Evolutionary conservation across 306 rosid genomes (phyloP).

Genomic region (Prunus padus): DNA sequence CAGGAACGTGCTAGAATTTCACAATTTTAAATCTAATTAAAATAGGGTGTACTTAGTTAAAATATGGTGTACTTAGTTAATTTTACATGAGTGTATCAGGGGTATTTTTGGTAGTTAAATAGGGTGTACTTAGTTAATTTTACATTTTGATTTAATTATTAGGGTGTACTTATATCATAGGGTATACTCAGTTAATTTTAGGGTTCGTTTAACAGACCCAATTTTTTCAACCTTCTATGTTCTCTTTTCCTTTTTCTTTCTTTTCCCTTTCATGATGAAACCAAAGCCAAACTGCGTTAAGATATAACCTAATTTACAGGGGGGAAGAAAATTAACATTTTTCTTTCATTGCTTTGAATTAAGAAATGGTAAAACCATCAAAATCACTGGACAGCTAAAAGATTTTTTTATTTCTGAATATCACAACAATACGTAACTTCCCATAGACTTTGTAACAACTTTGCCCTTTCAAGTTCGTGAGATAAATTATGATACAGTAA

Average conservation of each 20-base stretch:
- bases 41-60: too few species aligned
- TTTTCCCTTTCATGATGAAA: background rate
- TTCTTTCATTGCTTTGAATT: background rate
- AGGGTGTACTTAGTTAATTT: too few species aligned
- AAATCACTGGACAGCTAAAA: slow-evolving; percentile 6
- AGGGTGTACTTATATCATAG: too few species aligned
- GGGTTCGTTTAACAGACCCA: too few species aligned
- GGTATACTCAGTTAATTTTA: too few species aligned
- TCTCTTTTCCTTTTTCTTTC: background rate
- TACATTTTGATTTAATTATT: too few species aligned
- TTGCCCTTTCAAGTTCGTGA: background rate
- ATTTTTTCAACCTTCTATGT: background rate
- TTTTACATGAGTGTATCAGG: too few species aligned
- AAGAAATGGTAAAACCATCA: background rate
- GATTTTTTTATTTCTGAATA: background rate
- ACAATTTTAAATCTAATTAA: too few species aligned
- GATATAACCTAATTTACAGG: background rate
- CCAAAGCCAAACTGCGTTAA: background rate
- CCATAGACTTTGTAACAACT: background rate
- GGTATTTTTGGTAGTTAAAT: too few species aligned
- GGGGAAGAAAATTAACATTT: background rate
- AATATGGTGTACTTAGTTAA: too few species aligned
- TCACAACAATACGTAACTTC: background rate
- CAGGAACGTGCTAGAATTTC: too few species aligned
- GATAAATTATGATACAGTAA: background rate